Percentiles rank a stretch among this genome's conserved stretches.
phyloP scores from a whole-genome alignment of 306 rosid genomes.

The Ziziphus jujuba region DNA sequence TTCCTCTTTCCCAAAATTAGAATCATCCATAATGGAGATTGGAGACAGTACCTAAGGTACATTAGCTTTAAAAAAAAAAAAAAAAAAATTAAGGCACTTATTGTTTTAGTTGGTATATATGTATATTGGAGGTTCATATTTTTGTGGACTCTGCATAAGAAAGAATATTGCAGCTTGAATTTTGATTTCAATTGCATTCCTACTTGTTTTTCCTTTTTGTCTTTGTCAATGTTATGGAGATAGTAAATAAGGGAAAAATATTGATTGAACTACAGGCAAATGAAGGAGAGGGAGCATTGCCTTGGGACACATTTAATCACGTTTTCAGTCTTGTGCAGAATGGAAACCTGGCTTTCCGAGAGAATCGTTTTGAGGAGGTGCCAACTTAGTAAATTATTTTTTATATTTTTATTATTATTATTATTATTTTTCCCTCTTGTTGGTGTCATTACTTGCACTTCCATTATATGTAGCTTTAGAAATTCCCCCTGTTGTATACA shows the following conservation, averaged over 20 bases:
- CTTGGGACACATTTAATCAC: conserved; percentile 53
- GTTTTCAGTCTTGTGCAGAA: conserved; percentile 61
- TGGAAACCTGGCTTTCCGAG: conserved; percentile 74
- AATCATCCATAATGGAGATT: neutral
- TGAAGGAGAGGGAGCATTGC: conserved; percentile 43
- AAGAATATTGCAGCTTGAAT: neutral
- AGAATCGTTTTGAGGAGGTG: conserved; percentile 73
- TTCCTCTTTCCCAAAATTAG: neutral
- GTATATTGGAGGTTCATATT: neutral
- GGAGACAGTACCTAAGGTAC: neutral
- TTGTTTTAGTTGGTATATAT: no score
- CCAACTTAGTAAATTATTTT: neutral
- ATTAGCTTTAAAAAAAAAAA: neutral
- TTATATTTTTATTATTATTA: neutral
- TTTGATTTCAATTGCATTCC: neutral
- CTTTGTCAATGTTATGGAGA: neutral
- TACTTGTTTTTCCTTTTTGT: neutral
- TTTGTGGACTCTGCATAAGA: neutral
- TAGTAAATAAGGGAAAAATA: conserved; percentile 18
- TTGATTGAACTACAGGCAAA: conserved; percentile 57
- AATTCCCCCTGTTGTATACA: neutral
- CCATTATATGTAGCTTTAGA: neutral
- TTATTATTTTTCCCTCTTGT: no score
- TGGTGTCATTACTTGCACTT: neutral
- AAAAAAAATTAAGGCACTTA: no score